Conservation (phyloP, 140 eudicot genomes). For the Stevia rebaudiana region DNA sequence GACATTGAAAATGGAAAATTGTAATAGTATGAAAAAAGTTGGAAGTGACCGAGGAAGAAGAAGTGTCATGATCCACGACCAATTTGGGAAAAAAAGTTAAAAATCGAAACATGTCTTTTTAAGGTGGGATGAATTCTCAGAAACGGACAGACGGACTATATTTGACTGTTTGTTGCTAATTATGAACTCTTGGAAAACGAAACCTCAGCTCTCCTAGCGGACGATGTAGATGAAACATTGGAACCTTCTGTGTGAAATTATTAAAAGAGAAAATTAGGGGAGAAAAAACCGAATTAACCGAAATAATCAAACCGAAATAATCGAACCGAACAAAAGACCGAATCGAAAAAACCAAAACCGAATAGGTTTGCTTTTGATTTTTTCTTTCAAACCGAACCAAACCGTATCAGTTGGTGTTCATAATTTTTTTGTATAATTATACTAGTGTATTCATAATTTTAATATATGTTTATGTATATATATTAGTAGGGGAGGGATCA, state of each 20-base stretch:
- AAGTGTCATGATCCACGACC: conserved; percentile 20
- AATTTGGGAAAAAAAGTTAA: neutral
- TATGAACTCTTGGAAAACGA: conserved; percentile 6
- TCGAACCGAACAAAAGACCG: too few relatives aligned
- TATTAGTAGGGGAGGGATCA: too few relatives aligned
- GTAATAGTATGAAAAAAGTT: neutral
- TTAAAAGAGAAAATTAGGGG: too few relatives aligned
- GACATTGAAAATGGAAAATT: neutral
- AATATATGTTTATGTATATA: too few relatives aligned
- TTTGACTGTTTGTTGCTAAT: conserved; percentile 22
- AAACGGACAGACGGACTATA: conserved; percentile 19
- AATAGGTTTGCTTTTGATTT: too few relatives aligned
- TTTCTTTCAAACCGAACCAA: too few relatives aligned
- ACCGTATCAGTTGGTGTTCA: too few relatives aligned
- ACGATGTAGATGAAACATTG: neutral
- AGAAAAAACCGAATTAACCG: too few relatives aligned
- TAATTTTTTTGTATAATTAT: too few relatives aligned
- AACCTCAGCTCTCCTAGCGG: neutral
- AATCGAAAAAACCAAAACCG: too few relatives aligned
- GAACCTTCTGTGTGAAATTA: neutral
- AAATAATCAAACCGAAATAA: too few relatives aligned
- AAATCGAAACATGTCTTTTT: neutral
- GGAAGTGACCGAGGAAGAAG: conserved; percentile 11
- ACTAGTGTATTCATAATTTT: too few relatives aligned
- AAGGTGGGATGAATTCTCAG: conserved; percentile 22